Percentiles rank a stretch among this genome's conserved stretches.
phyloP scores from a whole-genome alignment of 495 filamentous ascomycete species.

The Clavariopsis aquatica region DNA sequence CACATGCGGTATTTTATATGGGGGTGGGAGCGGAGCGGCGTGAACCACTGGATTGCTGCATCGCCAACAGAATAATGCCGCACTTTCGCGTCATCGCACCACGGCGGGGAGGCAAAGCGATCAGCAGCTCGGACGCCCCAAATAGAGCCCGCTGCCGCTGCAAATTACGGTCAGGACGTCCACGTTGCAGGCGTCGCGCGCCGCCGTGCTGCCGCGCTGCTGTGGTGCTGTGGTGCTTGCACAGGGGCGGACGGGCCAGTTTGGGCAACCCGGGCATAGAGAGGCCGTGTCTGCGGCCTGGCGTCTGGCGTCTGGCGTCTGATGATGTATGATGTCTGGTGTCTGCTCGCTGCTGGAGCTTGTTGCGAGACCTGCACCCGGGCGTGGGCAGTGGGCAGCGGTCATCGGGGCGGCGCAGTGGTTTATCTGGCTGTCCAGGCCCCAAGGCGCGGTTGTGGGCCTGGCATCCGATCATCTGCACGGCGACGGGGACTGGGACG shows the following conservation, averaged over 20 bases:
- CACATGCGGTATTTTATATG: conserved; percentile 3
- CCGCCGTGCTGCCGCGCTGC: background rate
- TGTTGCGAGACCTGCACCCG: background rate
- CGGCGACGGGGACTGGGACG: conserved; percentile 2
- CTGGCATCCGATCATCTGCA: conserved; percentile 34
- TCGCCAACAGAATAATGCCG: conserved; percentile 11
- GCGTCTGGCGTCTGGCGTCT: no score
- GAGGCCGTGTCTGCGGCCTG: no score
- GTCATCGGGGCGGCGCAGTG: background rate
- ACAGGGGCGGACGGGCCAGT: background rate
- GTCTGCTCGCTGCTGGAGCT: background rate
- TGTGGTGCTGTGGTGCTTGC: background rate
- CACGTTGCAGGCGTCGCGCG: background rate
- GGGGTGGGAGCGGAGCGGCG: background rate
- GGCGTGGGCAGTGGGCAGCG: background rate
- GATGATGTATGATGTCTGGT: background rate
- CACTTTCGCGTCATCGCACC: conserved; percentile 24
- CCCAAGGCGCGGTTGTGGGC: background rate
- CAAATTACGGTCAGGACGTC: conserved; percentile 11
- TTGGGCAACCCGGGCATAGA: background rate
- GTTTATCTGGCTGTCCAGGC: conserved; percentile 7
- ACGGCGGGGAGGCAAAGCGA: background rate
- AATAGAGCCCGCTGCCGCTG: conserved; percentile 14
- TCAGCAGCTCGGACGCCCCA: background rate
- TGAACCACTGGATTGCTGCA: background rate